These are phyloP conservation scores for Hypoxylon crocopeplum DNA, from an alignment of 495 filamentous ascomycete genomes.

Conservation along the genomic window DNA sequence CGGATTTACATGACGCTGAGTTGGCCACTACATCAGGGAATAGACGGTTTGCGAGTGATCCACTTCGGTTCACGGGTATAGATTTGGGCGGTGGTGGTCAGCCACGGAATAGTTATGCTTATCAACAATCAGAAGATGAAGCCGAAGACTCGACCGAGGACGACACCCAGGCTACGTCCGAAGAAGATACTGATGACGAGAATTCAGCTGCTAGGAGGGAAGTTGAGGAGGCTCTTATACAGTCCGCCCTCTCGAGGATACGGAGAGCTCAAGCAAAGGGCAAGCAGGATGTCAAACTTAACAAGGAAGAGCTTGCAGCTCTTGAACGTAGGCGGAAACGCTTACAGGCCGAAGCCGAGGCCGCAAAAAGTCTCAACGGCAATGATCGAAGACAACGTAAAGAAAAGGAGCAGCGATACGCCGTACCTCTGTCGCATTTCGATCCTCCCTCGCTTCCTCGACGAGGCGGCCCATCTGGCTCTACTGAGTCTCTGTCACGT, in stretches of 20 bases:
- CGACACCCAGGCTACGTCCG: conserved; percentile 52
- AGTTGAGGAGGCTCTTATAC: conserved; percentile 71
- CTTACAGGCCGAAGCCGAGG: conserved; percentile 55
- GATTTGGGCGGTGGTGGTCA: conserved; percentile 60
- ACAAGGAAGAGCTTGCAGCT: conserved; percentile 75
- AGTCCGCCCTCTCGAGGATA: conserved; percentile 78
- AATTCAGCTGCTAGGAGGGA: conserved; percentile 57
- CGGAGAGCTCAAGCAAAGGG: conserved; percentile 74
- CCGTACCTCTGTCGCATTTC: conserved; percentile 50
- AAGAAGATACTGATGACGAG: conserved; percentile 61
- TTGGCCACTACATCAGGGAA: conserved; percentile 48
- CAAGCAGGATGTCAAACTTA: conserved; percentile 76
- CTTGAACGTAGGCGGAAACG: conserved; percentile 69
- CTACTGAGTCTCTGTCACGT: conserved; percentile 25
- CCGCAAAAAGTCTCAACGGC: conserved; percentile 25
- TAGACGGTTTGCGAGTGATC: conserved; percentile 62
- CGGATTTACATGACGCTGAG: conserved; percentile 65
- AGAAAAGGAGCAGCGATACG: conserved; percentile 48
- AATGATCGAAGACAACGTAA: conserved; percentile 37
- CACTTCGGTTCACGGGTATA: conserved; percentile 66
- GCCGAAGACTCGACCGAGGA: conserved; percentile 61
- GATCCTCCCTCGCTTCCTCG: conserved; percentile 24
- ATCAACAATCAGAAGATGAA: conserved; percentile 54
- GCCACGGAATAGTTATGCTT: conserved; percentile 48
- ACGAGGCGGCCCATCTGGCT: conserved; percentile 11